These are phyloP conservation scores for Anthracocystis panici-leucophaei DNA, from an alignment of 1,284 basidiomycete species.

Conservation along the genomic window DNA sequence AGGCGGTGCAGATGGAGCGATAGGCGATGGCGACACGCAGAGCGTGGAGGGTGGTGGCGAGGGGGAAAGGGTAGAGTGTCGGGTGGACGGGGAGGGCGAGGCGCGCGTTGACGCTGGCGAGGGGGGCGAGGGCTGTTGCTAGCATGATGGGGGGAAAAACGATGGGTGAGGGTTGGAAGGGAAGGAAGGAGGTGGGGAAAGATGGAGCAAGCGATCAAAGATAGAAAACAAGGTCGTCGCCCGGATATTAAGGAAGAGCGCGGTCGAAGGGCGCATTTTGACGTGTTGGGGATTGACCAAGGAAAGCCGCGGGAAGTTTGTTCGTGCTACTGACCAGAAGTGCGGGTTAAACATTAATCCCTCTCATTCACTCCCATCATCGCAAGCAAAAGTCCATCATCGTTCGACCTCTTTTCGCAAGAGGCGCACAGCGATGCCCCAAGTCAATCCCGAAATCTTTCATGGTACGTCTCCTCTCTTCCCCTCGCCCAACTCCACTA, in stretches of 20 bases:
- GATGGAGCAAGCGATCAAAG: slow-evolving; percentile 1
- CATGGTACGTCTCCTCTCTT: slow-evolving; percentile 23
- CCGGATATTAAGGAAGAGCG: slow-evolving; percentile 39
- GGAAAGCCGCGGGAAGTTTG: slow-evolving; percentile 10
- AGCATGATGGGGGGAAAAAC: slow-evolving; percentile 28
- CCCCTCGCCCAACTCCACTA: not conserved
- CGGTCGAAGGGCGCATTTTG: too few relatives aligned
- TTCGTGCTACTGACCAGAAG: not conserved
- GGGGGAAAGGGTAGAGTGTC: slow-evolving; percentile 55
- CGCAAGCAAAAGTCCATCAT: not conserved
- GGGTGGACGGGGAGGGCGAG: slow-evolving; percentile 49
- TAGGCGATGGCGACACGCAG: slow-evolving; percentile 56
- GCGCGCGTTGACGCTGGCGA: slow-evolving; percentile 46
- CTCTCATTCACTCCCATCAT: not conserved
- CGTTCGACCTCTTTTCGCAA: not conserved
- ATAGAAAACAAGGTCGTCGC: not conserved
- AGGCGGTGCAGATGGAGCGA: slow-evolving; percentile 37
- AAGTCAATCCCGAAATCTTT: slow-evolving; percentile 51
- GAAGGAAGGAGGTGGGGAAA: not conserved
- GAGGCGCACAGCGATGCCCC: slow-evolving; percentile 23
- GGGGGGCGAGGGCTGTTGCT: slow-evolving; percentile 34
- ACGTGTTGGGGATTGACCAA: slow-evolving; percentile 3
- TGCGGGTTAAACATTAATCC: slow-evolving; percentile 16
- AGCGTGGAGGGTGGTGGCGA: slow-evolving; percentile 55
- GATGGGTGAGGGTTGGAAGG: not conserved